Base-by-base conservation (phyloP, 495 filamentous ascomycete species). In the Lophiostoma macrostomum region DNA sequence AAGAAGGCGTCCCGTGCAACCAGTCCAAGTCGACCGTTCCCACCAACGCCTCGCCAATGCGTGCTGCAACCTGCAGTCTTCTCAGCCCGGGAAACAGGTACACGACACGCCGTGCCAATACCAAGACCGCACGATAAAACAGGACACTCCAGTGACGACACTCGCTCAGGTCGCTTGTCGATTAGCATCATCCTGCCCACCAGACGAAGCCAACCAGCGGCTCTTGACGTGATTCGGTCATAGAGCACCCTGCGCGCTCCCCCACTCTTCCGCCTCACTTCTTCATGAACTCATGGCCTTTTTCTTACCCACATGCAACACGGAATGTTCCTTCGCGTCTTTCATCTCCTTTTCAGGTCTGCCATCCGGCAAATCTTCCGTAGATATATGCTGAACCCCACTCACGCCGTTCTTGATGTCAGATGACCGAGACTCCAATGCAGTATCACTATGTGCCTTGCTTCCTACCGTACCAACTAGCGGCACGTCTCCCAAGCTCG, bases 311-410 rank as follows among this genome's bases (percentile, higher is more conserved):
- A 63, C 22, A 41, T 54, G 50, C 4, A 49, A 49, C 42, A 63
- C 25, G 3, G 43, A 19, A 48, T 63, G 60, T 31, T 50, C 54
- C 13, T 49, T 54, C 18, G 54, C 29, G 1, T 38, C 53, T 18
- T 65, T 44, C 59, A 65, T 47, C 42, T 62, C 46, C n/a, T 14
- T 12, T 29, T 55, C 63, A 5, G 58, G 58, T 22, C 22, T 47
- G 1, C 63, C 63, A 28, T 50, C 63, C 5, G 63, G 63, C 19
- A 65, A 40, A 31, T 59, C 59, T n/a, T 28, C 44, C 10, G 63
- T 62, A 16, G 58, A 56, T 10, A 65, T 42, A 34, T 58, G 58
- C 32, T 58, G 45, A 11, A 54, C 35, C 3, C 57, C 57, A 11
- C 37, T 35, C 8, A 50, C 41, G 35, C 56, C 49, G 28, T 43